These are phyloP conservation scores for Dicorynia guianensis DNA, from an alignment of 306 rosid species.

Conservation along the genomic window DNA sequence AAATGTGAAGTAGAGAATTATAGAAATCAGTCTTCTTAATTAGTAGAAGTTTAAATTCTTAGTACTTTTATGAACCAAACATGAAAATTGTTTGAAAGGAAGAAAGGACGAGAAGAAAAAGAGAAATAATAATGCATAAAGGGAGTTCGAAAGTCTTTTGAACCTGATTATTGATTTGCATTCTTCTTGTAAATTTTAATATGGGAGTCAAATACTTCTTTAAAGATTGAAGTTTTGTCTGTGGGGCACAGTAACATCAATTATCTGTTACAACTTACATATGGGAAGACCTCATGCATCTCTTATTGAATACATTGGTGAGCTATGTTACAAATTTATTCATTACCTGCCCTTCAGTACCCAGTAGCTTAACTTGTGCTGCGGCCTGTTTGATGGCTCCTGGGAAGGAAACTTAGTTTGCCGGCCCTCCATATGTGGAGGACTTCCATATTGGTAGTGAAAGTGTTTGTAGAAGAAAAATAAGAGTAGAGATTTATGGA, in stretches of 20 bases:
- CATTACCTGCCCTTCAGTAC: neutral
- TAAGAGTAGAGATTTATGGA: neutral
- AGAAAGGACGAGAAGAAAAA: slow-evolving; percentile 4
- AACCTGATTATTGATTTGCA: slow-evolving; percentile 3
- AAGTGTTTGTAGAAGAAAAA: neutral
- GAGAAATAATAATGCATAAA: neutral
- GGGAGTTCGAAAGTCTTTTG: slow-evolving; percentile 15
- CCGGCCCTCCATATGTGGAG: neutral
- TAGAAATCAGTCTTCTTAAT: neutral
- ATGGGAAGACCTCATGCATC: slow-evolving; percentile 8
- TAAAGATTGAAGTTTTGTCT: neutral
- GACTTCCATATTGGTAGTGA: neutral
- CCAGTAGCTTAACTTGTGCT: neutral
- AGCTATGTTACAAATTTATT: slow-evolving; percentile 3
- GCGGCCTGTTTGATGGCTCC: neutral
- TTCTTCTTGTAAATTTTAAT: slow-evolving; percentile 18
- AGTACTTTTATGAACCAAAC: neutral
- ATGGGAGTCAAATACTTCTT: slow-evolving; percentile 14
- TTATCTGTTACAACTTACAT: neutral
- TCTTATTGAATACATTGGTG: neutral
- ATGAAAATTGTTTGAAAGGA: slow-evolving; percentile 11
- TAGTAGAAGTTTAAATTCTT: neutral
- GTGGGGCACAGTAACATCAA: slow-evolving; percentile 15
- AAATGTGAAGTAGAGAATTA: neutral
- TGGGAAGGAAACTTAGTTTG: neutral